Evolutionary conservation across 1,139 yeast genomes (phyloP).

Genomic region (Blastobotrys apis): DNA sequence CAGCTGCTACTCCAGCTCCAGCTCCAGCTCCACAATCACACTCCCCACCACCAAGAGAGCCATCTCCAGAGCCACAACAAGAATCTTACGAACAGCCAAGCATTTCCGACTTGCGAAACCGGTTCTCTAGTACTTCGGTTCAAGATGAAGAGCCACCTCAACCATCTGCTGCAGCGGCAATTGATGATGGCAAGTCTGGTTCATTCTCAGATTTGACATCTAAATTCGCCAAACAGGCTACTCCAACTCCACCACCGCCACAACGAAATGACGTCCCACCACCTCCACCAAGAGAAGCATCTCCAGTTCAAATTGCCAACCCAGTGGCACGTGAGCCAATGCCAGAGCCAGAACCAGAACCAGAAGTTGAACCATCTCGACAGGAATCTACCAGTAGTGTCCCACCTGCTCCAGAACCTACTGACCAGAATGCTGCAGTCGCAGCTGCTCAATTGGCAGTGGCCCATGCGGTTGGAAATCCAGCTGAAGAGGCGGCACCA

Average conservation of each 20-base stretch:
- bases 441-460: slow-evolving; percentile 17
- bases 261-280: too few relatives aligned
- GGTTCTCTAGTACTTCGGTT: slow-evolving; percentile 17
- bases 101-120: slow-evolving; percentile 22
- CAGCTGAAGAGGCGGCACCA: slow-evolving; percentile 9
- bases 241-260: slow-evolving; percentile 15
- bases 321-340: slow-evolving; percentile 17
- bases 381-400: too few relatives aligned
- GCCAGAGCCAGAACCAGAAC: slow-evolving; percentile 20
- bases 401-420: slow-evolving; percentile 16
- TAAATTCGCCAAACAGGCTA: slow-evolving; percentile 19
- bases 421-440: slow-evolving; percentile 16
- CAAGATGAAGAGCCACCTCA: slow-evolving; percentile 15
- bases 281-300: slow-evolving; percentile 15
- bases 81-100: slow-evolving; percentile 20
- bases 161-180: slow-evolving; percentile 11
- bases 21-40: slow-evolving; percentile 17
- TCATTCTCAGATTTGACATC: slow-evolving; percentile 24
- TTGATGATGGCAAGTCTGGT: too few relatives aligned
- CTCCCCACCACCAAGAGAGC: slow-evolving; percentile 17
- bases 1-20: slow-evolving; percentile 22
- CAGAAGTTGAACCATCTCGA: slow-evolving; percentile 15
- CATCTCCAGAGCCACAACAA: slow-evolving; percentile 16
- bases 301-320: slow-evolving; percentile 13
- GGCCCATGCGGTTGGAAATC: too few relatives aligned